A percentile compares a stretch with the other conserved stretches of the same genome.
Evolutionary conservation across 2,329 filamentous ascomycete species (phyloP).

Genomic region (Fusarium keratoplasticum): DNA sequence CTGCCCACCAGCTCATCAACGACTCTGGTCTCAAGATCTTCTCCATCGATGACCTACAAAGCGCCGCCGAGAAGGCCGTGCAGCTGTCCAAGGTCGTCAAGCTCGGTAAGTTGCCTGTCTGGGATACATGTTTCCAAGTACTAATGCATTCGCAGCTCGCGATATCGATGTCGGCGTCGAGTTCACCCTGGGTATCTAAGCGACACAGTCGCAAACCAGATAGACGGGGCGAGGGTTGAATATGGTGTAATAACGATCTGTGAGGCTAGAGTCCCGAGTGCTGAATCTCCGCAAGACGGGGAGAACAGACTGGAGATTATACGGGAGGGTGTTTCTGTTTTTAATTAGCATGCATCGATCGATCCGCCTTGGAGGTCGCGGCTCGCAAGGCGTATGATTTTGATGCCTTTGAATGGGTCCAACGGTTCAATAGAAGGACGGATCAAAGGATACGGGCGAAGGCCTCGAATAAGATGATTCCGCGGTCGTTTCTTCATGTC

Average conservation of each 20-base stretch:
- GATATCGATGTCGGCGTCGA: conserved; percentile 98
- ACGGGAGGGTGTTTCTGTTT: conserved; percentile 42
- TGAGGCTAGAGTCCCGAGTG: conserved; percentile 35
- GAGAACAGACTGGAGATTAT: conserved; percentile 32
- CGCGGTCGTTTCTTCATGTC: conserved; percentile 7
- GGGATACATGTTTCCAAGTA: neutral
- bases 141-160: conserved; percentile 68
- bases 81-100: conserved; percentile 99
- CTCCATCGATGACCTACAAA: conserved; percentile 98
- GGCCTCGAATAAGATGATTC: conserved; percentile 44
- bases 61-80: conserved; percentile 95
- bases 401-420: conserved; percentile 38
- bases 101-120: conserved; percentile 75
- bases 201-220: conserved; percentile 15
- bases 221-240: conserved; percentile 31
- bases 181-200: conserved; percentile 93
- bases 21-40: conserved; percentile 99
- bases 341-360: conserved; percentile 45
- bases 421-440: conserved; percentile 40
- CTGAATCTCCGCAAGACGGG: conserved; percentile 26
- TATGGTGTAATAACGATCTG: conserved; percentile 46
- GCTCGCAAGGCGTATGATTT: conserved; percentile 34
- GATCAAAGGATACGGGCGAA: conserved; percentile 41
- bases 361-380: conserved; percentile 29
- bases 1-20: conserved; percentile 92